Conservation (phyloP, 192 early-diverging fungal genomes). For the Dissophora ornata region DNA sequence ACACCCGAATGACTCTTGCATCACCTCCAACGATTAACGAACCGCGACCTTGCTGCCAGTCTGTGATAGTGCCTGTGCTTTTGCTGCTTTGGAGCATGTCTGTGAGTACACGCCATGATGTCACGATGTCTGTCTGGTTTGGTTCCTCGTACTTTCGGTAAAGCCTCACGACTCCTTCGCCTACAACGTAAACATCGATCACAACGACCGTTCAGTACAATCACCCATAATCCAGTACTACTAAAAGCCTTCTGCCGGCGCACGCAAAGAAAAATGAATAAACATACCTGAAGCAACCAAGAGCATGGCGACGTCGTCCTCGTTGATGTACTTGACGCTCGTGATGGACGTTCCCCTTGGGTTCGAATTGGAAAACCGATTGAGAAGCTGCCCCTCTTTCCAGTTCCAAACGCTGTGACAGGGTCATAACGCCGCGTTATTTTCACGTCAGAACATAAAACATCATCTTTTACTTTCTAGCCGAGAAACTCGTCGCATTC, state of each 20-base stretch:
- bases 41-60: slow-evolving; percentile 86
- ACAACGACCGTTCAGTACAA: no score
- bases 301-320: slow-evolving; percentile 86
- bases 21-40: slow-evolving; percentile 76
- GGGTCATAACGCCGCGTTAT: neutral
- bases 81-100: slow-evolving; percentile 70
- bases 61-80: slow-evolving; percentile 70
- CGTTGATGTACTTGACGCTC: slow-evolving; percentile 89
- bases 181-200: slow-evolving; percentile 59
- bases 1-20: slow-evolving; percentile 72
- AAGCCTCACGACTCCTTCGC: slow-evolving; percentile 82
- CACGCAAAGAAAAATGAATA: neutral
- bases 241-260: no score
- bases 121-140: slow-evolving; percentile 70
- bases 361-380: slow-evolving; percentile 76
- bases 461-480: no score
- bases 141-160: slow-evolving; percentile 76
- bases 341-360: slow-evolving; percentile 77
- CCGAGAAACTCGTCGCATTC: no score
- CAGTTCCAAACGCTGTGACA: slow-evolving; percentile 77
- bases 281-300: slow-evolving; percentile 82
- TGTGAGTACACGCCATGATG: slow-evolving; percentile 80
- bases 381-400: slow-evolving; percentile 69
- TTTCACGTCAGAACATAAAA: no score
- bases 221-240: no score